Conservation (phyloP, 78 protist genomes). For the Dictyostelium intermedium region DNA sequence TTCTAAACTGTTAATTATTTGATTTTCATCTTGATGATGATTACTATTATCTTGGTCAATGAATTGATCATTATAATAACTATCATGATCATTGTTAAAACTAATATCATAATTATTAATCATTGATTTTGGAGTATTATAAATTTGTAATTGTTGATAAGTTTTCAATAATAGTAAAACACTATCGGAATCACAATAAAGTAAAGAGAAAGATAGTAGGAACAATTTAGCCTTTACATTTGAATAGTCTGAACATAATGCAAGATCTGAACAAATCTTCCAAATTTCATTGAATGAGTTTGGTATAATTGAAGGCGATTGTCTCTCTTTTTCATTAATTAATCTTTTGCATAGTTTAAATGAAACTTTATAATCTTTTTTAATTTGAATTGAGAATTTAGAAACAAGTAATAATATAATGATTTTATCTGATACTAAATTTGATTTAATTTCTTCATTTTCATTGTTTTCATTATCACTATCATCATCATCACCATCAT, state of each 20-base stretch:
- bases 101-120: background rate
- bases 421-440: background rate
- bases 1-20: background rate
- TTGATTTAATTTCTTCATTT: background rate
- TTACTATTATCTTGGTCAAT: background rate
- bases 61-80: background rate
- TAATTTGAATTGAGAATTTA: background rate
- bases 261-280: slow-evolving; percentile 14
- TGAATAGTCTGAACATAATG: background rate
- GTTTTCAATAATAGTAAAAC: background rate
- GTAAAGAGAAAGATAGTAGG: slow-evolving; percentile 16
- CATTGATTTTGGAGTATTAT: background rate
- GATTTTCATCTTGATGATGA: background rate
- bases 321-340: background rate
- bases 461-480: background rate
- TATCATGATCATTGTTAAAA: background rate
- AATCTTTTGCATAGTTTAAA: slow-evolving; percentile 10
- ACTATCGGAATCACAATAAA: slow-evolving; percentile 2
- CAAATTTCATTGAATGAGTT: slow-evolving; percentile 24
- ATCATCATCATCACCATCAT: background rate
- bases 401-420: slow-evolving; percentile 9
- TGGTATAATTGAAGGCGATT: slow-evolving; percentile 24
- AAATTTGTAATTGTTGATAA: slow-evolving; percentile 29
- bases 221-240: background rate
- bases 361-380: slow-evolving; percentile 4